Conservation (phyloP, 2,329 filamentous ascomycete species). For the Diaporthe nobilis region DNA sequence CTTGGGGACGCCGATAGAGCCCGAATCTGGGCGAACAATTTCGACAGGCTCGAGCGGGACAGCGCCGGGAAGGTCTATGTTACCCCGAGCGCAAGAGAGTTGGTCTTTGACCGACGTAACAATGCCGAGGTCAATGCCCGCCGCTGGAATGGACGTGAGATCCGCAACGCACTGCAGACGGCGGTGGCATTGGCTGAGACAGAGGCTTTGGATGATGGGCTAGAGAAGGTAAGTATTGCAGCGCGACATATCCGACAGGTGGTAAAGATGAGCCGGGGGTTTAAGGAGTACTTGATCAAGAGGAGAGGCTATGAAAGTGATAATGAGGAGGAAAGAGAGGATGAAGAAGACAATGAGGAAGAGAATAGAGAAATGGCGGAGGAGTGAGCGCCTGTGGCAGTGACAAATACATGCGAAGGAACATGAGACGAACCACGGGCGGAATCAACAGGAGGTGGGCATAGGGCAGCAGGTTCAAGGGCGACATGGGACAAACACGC, state of each 20-base stretch:
- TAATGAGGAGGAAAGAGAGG: constrained; percentile 41
- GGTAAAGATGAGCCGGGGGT: constrained; percentile 56
- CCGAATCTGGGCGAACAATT: constrained; percentile 61
- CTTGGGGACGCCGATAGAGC: constrained; percentile 58
- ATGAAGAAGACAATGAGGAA: constrained; percentile 39
- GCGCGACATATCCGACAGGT: constrained; percentile 55
- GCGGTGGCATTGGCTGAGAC: constrained; percentile 60
- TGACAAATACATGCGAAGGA: background rate
- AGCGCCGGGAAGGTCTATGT: constrained; percentile 55
- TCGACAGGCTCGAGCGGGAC: constrained; percentile 61
- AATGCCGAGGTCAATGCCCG: constrained; percentile 55
- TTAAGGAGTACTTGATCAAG: constrained; percentile 52
- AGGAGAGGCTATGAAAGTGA: constrained; percentile 38
- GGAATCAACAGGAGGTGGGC: background rate
- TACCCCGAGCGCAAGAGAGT: constrained; percentile 55
- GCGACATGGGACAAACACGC: background rate
- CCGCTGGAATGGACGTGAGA: constrained; percentile 57
- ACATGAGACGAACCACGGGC: background rate
- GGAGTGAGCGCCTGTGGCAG: background rate
- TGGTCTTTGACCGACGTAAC: constrained; percentile 48
- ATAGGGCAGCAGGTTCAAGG: background rate
- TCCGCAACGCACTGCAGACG: constrained; percentile 57
- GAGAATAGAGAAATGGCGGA: background rate
- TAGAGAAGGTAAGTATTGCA: constrained; percentile 49
- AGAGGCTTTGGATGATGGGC: constrained; percentile 54